Evolutionary conservation across 2,329 filamentous ascomycete genomes (phyloP).

Genomic region (Hypoxylon sp.): DNA sequence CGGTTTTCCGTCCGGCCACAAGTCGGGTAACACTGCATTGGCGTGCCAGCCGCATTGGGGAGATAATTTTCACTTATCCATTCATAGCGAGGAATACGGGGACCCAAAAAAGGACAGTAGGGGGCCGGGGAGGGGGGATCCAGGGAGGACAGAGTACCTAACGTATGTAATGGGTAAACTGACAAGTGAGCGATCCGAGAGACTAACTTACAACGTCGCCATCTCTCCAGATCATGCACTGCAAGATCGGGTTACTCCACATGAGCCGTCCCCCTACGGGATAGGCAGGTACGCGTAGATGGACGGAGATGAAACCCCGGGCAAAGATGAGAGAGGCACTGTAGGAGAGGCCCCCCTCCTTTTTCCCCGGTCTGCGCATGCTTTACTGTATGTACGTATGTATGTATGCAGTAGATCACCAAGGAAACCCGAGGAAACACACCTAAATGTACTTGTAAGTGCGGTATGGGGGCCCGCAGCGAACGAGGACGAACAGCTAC

Average conservation of each 20-base stretch:
- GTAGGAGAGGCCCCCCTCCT: conserved; percentile 2
- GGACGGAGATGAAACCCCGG: conserved; percentile 9
- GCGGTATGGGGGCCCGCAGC: conserved; percentile 34
- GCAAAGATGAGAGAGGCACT: conserved; percentile 23
- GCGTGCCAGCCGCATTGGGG: conserved; percentile 30
- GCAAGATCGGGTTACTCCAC: conserved; percentile 53
- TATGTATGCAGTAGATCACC: conserved; percentile 29
- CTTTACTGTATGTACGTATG: conserved; percentile 18
- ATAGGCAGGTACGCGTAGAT: conserved; percentile 31
- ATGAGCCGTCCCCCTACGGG: conserved; percentile 33
- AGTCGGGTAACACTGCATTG: conserved; percentile 41
- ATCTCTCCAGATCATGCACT: conserved; percentile 48
- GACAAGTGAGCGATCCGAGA: conserved; percentile 43
- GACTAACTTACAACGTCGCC: conserved; percentile 28
- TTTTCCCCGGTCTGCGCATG: conserved; percentile 5
- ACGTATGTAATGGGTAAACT: conserved; percentile 31
- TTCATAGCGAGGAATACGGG: conserved; percentile 11
- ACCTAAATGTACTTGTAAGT: background rate
- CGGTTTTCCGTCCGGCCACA: conserved; percentile 20
- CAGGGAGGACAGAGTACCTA: conserved; percentile 2
- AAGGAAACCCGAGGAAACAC: background rate
- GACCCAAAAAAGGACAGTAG: conserved; percentile 11
- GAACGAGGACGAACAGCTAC: conserved; percentile 18
- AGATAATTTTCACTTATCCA: conserved; percentile 21
- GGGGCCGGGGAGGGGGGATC: background rate